Conservation (phyloP, 2,329 filamentous ascomycete genomes). For the Diaporthe vexans region DNA sequence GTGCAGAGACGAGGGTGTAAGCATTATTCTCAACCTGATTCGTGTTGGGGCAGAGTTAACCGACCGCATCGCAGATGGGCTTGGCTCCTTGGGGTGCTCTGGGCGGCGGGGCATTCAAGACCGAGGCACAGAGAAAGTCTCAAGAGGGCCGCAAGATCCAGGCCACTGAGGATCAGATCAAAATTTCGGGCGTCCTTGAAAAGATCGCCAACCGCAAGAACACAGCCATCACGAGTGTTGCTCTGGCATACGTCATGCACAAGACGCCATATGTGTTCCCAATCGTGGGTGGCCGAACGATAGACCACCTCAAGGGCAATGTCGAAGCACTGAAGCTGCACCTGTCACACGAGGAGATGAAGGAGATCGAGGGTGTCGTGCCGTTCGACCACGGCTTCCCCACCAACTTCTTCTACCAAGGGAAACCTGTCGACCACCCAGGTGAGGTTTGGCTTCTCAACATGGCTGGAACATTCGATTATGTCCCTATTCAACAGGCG, state of each 20-base stretch:
- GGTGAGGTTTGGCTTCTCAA: conserved; percentile 60
- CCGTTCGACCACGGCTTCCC: conserved; percentile 79
- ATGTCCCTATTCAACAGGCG: conserved; percentile 56
- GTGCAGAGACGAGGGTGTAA: conserved; percentile 68
- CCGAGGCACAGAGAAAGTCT: conserved; percentile 49
- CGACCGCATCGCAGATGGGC: conserved; percentile 49
- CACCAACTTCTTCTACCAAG: conserved; percentile 65
- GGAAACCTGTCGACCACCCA: conserved; percentile 53
- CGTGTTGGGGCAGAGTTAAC: neutral
- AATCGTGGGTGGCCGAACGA: conserved; percentile 77
- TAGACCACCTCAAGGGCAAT: conserved; percentile 78
- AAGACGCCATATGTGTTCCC: conserved; percentile 82
- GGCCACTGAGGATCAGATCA: conserved; percentile 67
- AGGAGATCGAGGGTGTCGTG: conserved; percentile 73
- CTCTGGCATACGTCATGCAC: conserved; percentile 80
- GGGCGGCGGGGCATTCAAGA: conserved; percentile 57
- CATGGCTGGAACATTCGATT: conserved; percentile 65
- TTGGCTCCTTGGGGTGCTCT: conserved; percentile 68
- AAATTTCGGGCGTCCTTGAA: conserved; percentile 61
- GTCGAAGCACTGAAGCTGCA: conserved; percentile 75
- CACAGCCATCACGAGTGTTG: conserved; percentile 63
- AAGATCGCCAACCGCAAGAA: conserved; percentile 62
- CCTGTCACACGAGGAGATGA: conserved; percentile 73
- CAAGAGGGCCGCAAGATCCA: conserved; percentile 53
- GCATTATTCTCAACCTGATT: neutral